Conservation (phyloP, 2,329 filamentous ascomycete genomes). For the Ilyonectria destructans region DNA sequence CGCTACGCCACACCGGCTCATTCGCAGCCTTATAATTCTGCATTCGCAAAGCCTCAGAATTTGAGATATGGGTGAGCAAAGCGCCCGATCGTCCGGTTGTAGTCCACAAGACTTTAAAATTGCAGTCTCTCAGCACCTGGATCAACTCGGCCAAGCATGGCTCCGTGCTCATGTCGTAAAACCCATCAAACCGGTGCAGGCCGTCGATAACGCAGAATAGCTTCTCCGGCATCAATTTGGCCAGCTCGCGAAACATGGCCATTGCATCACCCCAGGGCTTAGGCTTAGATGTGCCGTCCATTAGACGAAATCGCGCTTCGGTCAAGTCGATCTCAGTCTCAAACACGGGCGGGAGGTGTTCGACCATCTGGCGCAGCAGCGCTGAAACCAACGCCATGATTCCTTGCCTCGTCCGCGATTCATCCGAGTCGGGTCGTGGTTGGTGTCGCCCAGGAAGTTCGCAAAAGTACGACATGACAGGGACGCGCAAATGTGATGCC, state of each 20-base stretch:
- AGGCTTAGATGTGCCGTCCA: conserved; percentile 9
- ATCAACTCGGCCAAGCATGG: not conserved
- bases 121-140: not conserved
- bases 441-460: conserved; percentile 17
- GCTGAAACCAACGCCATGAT: conserved; percentile 17
- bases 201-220: conserved; percentile 17
- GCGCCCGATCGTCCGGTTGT: conserved; percentile 10
- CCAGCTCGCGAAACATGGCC: not conserved
- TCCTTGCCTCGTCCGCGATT: conserved; percentile 15
- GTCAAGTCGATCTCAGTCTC: conserved; percentile 1
- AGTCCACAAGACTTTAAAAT: conserved; percentile 10
- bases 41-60: not conserved
- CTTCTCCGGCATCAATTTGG: not conserved
- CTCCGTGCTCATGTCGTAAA: conserved; percentile 5
- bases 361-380: conserved; percentile 35
- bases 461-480: conserved; percentile 41
- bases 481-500: conserved; percentile 1
- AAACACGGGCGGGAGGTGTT: conserved; percentile 23
- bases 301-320: not conserved
- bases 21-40: not conserved
- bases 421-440: not conserved
- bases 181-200: conserved; percentile 22
- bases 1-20: no score
- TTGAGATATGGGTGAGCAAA: not conserved
- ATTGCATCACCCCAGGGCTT: conserved; percentile 7